phyloP scores from a whole-genome alignment of 495 filamentous ascomycete genomes.

The Copromyces sp. region DNA sequence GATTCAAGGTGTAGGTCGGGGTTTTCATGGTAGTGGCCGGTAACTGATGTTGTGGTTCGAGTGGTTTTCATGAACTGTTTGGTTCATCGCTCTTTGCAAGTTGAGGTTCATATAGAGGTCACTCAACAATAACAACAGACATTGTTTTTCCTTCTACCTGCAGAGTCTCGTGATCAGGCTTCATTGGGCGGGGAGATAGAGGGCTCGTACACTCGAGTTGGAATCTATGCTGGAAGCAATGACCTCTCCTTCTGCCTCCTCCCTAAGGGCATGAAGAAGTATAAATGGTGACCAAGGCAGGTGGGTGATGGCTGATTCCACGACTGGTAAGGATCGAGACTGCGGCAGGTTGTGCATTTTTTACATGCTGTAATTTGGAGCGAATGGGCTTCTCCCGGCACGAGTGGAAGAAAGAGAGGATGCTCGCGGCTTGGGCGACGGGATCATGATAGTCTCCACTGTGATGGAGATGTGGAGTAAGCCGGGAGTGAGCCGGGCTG shows the following conservation, averaged over 20 bases:
- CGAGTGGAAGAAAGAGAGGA: too few relatives aligned
- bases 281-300: background rate
- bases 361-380: too few relatives aligned
- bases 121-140: background rate
- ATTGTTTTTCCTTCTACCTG: background rate
- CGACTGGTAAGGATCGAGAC: background rate
- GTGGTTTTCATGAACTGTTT: background rate
- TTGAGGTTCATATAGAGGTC: background rate
- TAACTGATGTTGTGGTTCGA: background rate
- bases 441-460: too few relatives aligned
- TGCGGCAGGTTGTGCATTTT: too few relatives aligned
- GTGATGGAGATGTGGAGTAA: background rate
- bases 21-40: background rate
- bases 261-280: background rate
- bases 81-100: background rate
- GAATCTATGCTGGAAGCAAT: background rate
- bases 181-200: background rate
- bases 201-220: background rate
- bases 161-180: background rate
- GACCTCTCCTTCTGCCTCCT: background rate
- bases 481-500: background rate
- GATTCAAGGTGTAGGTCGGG: background rate
- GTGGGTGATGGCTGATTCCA: background rate
- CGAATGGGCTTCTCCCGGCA: too few relatives aligned
- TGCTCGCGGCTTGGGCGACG: too few relatives aligned